These are phyloP conservation scores for Monascus ruber DNA, from an alignment of 2,329 filamentous ascomycete species.

Conservation along the genomic window DNA sequence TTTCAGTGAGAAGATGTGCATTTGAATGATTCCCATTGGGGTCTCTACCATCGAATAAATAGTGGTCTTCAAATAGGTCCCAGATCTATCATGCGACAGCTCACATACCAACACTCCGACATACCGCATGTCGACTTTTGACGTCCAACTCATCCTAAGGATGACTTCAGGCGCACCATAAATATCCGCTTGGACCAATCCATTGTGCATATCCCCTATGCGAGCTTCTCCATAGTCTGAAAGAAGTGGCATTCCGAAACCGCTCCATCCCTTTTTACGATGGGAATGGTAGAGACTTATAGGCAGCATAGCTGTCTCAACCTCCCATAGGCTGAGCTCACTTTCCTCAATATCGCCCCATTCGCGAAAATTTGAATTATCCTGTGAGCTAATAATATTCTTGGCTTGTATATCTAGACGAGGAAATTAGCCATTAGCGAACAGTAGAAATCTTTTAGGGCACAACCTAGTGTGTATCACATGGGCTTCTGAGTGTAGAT, in stretches of 20 bases:
- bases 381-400: slow-evolving; percentile 14
- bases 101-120: slow-evolving; percentile 15
- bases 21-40: slow-evolving; percentile 4
- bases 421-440: slow-evolving; percentile 1
- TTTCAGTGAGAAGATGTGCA: slow-evolving; percentile 7
- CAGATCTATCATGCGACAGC: too few species aligned
- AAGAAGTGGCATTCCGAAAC: slow-evolving; percentile 10
- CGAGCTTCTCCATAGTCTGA: slow-evolving; percentile 17
- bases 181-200: slow-evolving; percentile 13
- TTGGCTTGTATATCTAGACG: slow-evolving; percentile 16
- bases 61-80: slow-evolving; percentile 9
- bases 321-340: slow-evolving; percentile 13
- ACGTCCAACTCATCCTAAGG: slow-evolving; percentile 15
- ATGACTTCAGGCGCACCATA: slow-evolving; percentile 19
- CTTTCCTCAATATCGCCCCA: slow-evolving; percentile 12
- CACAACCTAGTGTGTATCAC: slow-evolving; percentile 11
- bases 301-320: too few species aligned
- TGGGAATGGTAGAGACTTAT: slow-evolving; percentile 8
- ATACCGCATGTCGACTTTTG: slow-evolving; percentile 18
- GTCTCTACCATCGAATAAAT: slow-evolving; percentile 7
- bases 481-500: slow-evolving; percentile 10
- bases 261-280: slow-evolving; percentile 4
- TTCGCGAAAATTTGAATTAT: slow-evolving; percentile 11
- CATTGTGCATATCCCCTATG: slow-evolving; percentile 5
- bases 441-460: too few species aligned